A percentile compares a stretch with the other conserved stretches of the same genome.
phyloP scores from a whole-genome alignment of 768 basidiomycete species.

The Pleurotus citrinopileatus region DNA sequence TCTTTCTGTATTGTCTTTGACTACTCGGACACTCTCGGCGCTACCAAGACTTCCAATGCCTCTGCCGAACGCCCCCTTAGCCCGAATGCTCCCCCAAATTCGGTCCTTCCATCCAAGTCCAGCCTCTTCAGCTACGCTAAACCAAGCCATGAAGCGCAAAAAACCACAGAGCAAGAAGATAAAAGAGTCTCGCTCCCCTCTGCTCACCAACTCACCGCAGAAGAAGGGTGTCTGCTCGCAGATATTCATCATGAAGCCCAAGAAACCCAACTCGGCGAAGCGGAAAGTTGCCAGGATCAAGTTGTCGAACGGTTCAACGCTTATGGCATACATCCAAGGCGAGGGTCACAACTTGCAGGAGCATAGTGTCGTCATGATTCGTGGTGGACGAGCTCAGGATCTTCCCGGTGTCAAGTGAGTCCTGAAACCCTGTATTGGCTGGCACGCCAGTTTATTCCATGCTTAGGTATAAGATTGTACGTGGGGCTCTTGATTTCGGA shows the following conservation, averaged over 20 bases:
- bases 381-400: constrained; percentile 96
- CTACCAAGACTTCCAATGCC: neutral
- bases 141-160: constrained; percentile 85
- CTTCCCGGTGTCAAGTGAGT: constrained; percentile 92
- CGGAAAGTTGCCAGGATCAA: constrained; percentile 96
- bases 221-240: constrained; percentile 89
- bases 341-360: constrained; percentile 99
- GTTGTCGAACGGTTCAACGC: constrained; percentile 81
- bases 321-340: constrained; percentile 94
- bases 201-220: constrained; percentile 78
- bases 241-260: constrained; percentile 80
- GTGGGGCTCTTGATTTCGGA: constrained; percentile 89
- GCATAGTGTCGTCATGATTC: constrained; percentile 92
- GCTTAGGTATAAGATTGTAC: constrained; percentile 87
- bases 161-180: constrained; percentile 47
- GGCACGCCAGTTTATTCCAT: neutral
- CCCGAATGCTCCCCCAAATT: neutral
- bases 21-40: constrained; percentile 17
- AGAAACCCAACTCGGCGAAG: constrained; percentile 98
- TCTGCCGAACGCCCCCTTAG: neutral
- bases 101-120: constrained; percentile 66
- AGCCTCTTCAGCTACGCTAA: constrained; percentile 65
- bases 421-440: neutral
- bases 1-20: constrained; percentile 23
- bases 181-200: constrained; percentile 68